Evolutionary conservation across 2,329 filamentous ascomycete species (phyloP), one percentile per base, ranked within the genome.

Genomic region (Talaromyces sp.): DNA sequence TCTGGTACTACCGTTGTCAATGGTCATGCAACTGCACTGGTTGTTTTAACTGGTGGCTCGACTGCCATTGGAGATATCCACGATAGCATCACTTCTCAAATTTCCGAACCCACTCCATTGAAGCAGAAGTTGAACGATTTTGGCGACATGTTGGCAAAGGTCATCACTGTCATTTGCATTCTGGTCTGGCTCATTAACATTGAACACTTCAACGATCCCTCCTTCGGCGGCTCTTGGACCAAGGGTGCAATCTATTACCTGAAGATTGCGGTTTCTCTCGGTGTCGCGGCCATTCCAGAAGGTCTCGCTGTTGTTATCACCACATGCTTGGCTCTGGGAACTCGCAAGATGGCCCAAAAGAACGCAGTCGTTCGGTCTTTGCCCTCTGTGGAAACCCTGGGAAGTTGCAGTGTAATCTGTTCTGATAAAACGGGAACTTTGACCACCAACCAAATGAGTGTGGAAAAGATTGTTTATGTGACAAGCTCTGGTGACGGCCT

Each of bases 41-140:
- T 99, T 22, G 92, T 91, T 57, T 76, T 96, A 69, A 99, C 94
- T 16, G 94, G 94, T 61, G 83, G 86, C 43, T 89, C 86, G 67
- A 99, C 94, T 22, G 94, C 94, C 33, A 99, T 99, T 75, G 94
- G 94, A 65, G 94, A 97, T 72, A 99, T 99, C 60, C 94, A 99
- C 71, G 94, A 97, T 77, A 97, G 92, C 79, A 99, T 99, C 70
- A 92, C 91, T 6, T 89, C 93, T 33, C 95, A 99, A 75, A 99
- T 99, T 67, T 97, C 93, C 19, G 92, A 96, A 71, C 94, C 94
- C 0, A 99, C 94, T 0, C 94, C 94, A 13, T 77, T 99, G 64
- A 99, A 99, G 81, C 91, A 99, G 81, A 99, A 99, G 80, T 83
- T 99, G 58, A 97, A 99, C 73, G 91, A 97, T 67, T 99, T 99